phyloP scores from a whole-genome alignment of 371 early-diverging fungal genomes.

The Mucor saturninus region DNA sequence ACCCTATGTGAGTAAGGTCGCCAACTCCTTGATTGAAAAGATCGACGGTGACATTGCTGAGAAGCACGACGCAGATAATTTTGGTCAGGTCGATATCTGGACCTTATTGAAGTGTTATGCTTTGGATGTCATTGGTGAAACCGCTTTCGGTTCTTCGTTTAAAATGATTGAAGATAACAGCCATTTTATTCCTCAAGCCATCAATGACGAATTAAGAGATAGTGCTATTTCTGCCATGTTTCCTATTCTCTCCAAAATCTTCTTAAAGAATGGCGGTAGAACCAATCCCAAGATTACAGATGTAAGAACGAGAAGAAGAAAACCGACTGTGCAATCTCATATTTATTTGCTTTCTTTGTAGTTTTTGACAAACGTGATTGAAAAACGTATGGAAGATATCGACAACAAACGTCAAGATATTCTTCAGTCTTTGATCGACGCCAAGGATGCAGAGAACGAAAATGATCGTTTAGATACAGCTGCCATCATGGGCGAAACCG shows the following conservation, averaged over 20 bases:
- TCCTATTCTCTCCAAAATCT: conserved; percentile 15
- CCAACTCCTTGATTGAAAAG: conserved; percentile 24
- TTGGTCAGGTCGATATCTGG: conserved; percentile 40
- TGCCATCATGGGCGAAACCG: conserved; percentile 41
- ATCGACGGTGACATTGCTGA: conserved; percentile 21
- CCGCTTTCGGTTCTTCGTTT: conserved; percentile 56
- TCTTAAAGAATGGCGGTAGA: conserved; percentile 3
- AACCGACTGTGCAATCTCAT: background rate
- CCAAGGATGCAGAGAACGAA: conserved; percentile 23
- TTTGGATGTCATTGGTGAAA: conserved; percentile 56
- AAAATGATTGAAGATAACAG: conserved; percentile 46
- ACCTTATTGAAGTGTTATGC: conserved; percentile 39
- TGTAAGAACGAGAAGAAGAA: conserved; percentile 1
- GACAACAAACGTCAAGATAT: conserved; percentile 40
- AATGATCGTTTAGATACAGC: conserved; percentile 36
- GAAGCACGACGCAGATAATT: conserved; percentile 2
- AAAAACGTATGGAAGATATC: conserved; percentile 27
- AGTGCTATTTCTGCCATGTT: conserved; percentile 10
- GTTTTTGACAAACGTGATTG: conserved; percentile 39
- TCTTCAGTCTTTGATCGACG: conserved; percentile 42
- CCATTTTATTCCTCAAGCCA: conserved; percentile 38
- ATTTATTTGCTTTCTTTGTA: conserved; percentile 11
- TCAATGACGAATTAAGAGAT: conserved; percentile 6
- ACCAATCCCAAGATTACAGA: conserved; percentile 10
- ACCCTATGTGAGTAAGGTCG: conserved; percentile 30